Conservation (phyloP, 1,139 yeast genomes). For the Diutina siamensis region DNA sequence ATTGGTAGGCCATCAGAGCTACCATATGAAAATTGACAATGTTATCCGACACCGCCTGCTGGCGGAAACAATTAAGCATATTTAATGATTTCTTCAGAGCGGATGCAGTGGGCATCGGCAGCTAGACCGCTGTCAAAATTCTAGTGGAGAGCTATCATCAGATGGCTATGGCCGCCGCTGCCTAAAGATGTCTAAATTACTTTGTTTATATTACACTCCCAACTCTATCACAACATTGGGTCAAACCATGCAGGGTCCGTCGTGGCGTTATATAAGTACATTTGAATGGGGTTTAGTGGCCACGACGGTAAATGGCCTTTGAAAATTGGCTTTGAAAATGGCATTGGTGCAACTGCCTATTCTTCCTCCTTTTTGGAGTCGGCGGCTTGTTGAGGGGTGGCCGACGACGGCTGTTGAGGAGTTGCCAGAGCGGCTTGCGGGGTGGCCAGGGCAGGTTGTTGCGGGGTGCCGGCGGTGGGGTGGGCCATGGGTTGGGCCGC, state of each 20-base stretch:
- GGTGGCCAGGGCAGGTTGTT: conserved; percentile 5
- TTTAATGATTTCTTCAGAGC: too few species aligned
- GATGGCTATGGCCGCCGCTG: too few species aligned
- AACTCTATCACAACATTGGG: background rate
- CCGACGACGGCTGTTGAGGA: conserved; percentile 3
- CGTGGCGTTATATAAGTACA: background rate
- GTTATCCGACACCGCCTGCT: too few species aligned
- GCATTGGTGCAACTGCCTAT: background rate
- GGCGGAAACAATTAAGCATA: too few species aligned
- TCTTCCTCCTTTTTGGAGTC: conserved; percentile 1
- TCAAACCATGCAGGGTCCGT: background rate
- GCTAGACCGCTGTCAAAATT: too few species aligned
- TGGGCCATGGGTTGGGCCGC: background rate
- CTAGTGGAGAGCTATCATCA: too few species aligned
- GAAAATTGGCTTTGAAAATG: too few species aligned
- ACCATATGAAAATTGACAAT: too few species aligned
- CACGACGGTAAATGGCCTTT: background rate
- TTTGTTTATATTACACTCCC: background rate
- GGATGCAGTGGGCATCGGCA: too few species aligned
- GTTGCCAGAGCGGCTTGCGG: conserved; percentile 3
- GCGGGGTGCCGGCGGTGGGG: conserved; percentile 2
- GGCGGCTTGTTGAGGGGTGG: conserved; percentile 2
- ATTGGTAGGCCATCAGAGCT: too few species aligned
- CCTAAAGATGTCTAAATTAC: too few species aligned
- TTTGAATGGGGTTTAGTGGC: background rate